Conservation (phyloP, 805 yeast genomes). For the Saccharomycopsis sp. region DNA sequence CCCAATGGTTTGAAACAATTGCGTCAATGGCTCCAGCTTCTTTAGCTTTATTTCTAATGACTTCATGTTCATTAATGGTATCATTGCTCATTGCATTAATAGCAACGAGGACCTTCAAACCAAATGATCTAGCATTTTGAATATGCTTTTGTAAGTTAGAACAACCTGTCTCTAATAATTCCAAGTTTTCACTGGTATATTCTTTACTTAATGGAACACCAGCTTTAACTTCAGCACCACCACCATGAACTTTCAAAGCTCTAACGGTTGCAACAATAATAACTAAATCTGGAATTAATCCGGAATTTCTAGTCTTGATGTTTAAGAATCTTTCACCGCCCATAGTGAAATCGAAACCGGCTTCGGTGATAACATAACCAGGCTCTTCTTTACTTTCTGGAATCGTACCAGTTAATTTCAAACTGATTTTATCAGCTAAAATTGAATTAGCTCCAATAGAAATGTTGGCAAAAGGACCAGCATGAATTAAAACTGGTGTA, state of each 20-base stretch:
- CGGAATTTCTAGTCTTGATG: conserved; percentile 78
- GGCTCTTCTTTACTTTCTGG: conserved; percentile 43
- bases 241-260: conserved; percentile 82
- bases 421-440: conserved; percentile 74
- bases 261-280: conserved; percentile 80
- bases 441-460: conserved; percentile 84
- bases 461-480: conserved; percentile 97
- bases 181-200: conserved; percentile 65
- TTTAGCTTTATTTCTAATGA: conserved; percentile 58
- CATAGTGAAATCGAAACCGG: conserved; percentile 88
- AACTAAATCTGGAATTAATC: conserved; percentile 68
- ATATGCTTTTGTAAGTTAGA: conserved; percentile 74
- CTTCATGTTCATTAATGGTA: conserved; percentile 58
- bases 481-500: conserved; percentile 95
- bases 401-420: conserved; percentile 66
- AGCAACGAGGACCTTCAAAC: conserved; percentile 77
- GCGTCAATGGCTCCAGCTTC: conserved; percentile 78
- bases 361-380: conserved; percentile 81
- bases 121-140: conserved; percentile 61
- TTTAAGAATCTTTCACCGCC: conserved; percentile 85
- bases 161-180: conserved; percentile 61
- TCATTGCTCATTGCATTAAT: conserved; percentile 75
- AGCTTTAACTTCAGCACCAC: conserved; percentile 83
- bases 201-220: conserved; percentile 73
- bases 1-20: conserved; percentile 80